phyloP scores from a whole-genome alignment of 2,329 filamentous ascomycete genomes.

The Pseudogymnoascus sp. region DNA sequence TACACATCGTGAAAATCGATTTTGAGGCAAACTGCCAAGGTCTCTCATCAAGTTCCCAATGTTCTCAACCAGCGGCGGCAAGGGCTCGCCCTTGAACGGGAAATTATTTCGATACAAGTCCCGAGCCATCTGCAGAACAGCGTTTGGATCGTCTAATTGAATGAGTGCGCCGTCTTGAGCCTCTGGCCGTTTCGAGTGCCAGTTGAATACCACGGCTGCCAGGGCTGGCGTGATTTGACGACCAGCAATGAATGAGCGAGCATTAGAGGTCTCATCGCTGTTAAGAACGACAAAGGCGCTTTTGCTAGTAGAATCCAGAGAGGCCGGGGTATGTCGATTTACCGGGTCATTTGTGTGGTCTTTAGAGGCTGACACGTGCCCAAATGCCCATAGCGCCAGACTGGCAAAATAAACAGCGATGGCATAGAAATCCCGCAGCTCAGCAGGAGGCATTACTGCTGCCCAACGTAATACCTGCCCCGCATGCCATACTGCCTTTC shows the following conservation, averaged over 20 bases:
- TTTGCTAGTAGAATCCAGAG: slow-evolving; percentile 23
- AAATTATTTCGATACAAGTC: slow-evolving; percentile 52
- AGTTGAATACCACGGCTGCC: slow-evolving; percentile 26
- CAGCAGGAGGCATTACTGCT: not conserved
- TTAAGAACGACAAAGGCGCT: slow-evolving; percentile 46
- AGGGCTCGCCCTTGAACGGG: slow-evolving; percentile 35
- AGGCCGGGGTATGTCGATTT: slow-evolving; percentile 30
- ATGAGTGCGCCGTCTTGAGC: slow-evolving; percentile 32
- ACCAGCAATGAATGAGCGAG: slow-evolving; percentile 50
- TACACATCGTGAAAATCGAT: slow-evolving; percentile 2
- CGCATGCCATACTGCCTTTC: slow-evolving; percentile 20
- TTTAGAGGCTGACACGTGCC: slow-evolving; percentile 40
- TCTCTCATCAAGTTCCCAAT: slow-evolving; percentile 58
- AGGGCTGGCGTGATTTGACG: slow-evolving; percentile 48
- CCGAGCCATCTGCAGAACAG: slow-evolving; percentile 53
- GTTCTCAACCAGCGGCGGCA: slow-evolving; percentile 62
- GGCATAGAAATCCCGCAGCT: not conserved
- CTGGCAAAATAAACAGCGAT: slow-evolving; percentile 41
- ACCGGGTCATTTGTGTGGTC: slow-evolving; percentile 23
- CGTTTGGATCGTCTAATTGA: slow-evolving; percentile 49
- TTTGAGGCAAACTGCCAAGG: slow-evolving; percentile 46
- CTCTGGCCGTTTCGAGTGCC: not conserved
- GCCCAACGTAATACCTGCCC: slow-evolving; percentile 20
- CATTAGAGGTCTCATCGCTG: slow-evolving; percentile 44
- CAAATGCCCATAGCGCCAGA: slow-evolving; percentile 64